Evolutionary conservation across 805 yeast genomes (phyloP), one percentile per base, ranked within the genome.

Genomic region (Ogataea chonburiensis): DNA sequence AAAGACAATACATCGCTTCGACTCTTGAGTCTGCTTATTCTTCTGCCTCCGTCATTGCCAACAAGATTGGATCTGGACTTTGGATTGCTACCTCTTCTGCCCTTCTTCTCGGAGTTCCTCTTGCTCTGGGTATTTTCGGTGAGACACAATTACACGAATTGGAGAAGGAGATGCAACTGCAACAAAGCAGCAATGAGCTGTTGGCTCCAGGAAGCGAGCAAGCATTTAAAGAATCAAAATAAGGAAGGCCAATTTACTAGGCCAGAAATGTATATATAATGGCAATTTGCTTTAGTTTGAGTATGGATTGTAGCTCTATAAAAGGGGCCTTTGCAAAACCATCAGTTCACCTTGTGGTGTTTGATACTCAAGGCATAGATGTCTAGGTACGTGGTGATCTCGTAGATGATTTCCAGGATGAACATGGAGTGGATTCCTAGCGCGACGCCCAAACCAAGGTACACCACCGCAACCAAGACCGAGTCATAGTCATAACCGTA

Each of bases 101-200:
- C 26, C 68, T 93, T 53, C 74, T 93, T 45, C 70, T 93, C 53
- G 97, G 96, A 60, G 95, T 88, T 30, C 99, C 99, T 47, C 73
- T 86, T 52, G 81, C 96, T 7, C 71, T 93, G 53, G 82, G 96
- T 35, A 85, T 93, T 52, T 72, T 93, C 54, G 80, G 88, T 43
- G 97, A 91, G 69, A 94, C 88, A 60, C 97, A 91, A 70, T 75
- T 89, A 61, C 79, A 81, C 59, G 97, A 89, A 68, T 75, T 86
- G 81, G 97, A 89, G 71, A 87, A 85, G 70, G 93, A 88, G 60
- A 80, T 87, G 73, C 78, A 82, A 40, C 67, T 83, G 56, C 91
- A 83, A 63, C 83, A 81, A 61, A 45, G 50, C 21, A 82, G 88
- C 17, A 81, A 77, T 55, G 88, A 80, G 41, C 75, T 83, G 29